Conservation (phyloP, 139 green algal species). For the Micractinium conductrix region DNA sequence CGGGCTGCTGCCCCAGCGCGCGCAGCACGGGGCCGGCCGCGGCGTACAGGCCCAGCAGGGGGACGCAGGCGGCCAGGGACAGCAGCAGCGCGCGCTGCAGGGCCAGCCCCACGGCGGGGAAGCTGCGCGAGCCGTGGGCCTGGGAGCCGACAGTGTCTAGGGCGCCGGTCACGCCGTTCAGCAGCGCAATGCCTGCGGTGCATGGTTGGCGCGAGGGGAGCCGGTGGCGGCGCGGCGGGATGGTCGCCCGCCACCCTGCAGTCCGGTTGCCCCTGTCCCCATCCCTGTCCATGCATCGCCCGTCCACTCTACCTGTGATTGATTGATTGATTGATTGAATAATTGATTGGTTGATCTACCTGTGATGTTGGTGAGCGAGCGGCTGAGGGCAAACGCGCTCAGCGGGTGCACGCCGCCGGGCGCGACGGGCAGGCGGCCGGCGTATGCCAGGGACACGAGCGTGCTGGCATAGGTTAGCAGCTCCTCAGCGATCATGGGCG, state of each 20-base stretch:
- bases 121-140: slow-evolving; percentile 3
- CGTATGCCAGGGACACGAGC: slow-evolving; percentile 4
- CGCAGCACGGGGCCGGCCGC: background rate
- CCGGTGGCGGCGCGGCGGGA: no score
- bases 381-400: background rate
- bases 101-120: slow-evolving; percentile 5
- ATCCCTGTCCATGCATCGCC: no score
- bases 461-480: background rate
- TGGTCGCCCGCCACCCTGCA: no score
- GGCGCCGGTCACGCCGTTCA: slow-evolving; percentile 12
- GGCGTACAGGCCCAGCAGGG: slow-evolving; percentile 25
- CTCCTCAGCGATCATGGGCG: slow-evolving; percentile 15
- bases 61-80: slow-evolving; percentile 16
- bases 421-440: slow-evolving; percentile 16
- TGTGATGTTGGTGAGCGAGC: slow-evolving; percentile 37
- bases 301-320: no score
- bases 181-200: slow-evolving; percentile 18
- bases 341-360: no score
- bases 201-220: background rate
- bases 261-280: no score
- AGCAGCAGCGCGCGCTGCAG: slow-evolving; percentile 31
- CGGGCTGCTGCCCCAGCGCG: slow-evolving; percentile 24
- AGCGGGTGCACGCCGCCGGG: background rate
- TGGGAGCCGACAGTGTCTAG: slow-evolving; percentile 23
- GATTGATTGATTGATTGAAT: no score